Percentiles rank a stretch among this genome's conserved stretches.
Evolutionary conservation across 306 rosid genomes (phyloP).

Genomic region (Styphnolobium japonicum): DNA sequence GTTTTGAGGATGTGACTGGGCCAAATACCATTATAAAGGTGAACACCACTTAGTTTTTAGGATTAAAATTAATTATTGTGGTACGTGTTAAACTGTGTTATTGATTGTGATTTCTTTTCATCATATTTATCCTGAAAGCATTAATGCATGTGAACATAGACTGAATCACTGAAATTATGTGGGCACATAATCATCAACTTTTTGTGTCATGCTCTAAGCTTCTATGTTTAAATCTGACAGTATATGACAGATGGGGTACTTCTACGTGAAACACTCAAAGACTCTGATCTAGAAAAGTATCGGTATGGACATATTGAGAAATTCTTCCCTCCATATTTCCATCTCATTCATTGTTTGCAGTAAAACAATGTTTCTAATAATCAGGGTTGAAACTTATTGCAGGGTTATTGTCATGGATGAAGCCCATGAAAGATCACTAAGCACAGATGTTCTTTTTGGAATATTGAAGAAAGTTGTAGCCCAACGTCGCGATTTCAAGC

Average conservation of each 20-base stretch:
- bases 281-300: constrained; percentile 92
- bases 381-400: constrained; percentile 36
- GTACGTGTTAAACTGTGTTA: background rate
- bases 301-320: constrained; percentile 53
- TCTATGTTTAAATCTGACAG: constrained; percentile 48
- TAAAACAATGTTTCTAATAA: constrained; percentile 16
- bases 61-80: background rate
- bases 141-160: constrained; percentile 2
- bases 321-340: background rate
- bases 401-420: constrained; percentile 98
- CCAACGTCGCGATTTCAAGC: constrained; percentile 93
- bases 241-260: constrained; percentile 99
- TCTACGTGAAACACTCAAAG: constrained; percentile 94
- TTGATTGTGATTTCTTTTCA: background rate
- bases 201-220: constrained; percentile 23
- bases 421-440: constrained; percentile 96
- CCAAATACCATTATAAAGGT: constrained; percentile 90
- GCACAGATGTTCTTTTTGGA: constrained; percentile 93
- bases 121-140: background rate
- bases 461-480: constrained; percentile 95
- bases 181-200: background rate
- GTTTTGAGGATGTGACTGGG: constrained; percentile 97
- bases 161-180: background rate
- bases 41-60: background rate
- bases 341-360: background rate